phyloP scores from a whole-genome alignment of 257 asterid genomes.

The Echites panduratus region DNA sequence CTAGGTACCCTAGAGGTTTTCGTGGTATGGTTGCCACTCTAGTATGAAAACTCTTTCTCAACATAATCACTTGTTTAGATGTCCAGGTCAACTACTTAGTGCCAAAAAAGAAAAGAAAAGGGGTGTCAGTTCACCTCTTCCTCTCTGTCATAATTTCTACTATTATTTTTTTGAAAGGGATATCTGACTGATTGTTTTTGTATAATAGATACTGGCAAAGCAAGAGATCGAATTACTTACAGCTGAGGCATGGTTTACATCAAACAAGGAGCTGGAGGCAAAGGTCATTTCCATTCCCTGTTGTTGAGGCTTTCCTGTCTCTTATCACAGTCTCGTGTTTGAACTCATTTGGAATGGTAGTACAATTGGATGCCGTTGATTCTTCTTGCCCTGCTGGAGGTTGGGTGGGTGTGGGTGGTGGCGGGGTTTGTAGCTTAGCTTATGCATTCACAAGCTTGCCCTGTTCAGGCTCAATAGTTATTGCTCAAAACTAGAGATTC shows the following conservation, averaged over 20 bases:
- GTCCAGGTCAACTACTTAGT: not conserved
- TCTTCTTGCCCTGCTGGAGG: too few relatives aligned
- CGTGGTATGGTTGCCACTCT: not conserved
- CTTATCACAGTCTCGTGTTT: not conserved
- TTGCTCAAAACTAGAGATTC: not conserved
- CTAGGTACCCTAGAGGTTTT: not conserved
- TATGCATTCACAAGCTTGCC: not conserved
- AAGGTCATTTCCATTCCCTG: conserved; percentile 40
- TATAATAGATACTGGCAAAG: conserved; percentile 54
- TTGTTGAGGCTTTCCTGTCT: not conserved
- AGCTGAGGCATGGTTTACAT: conserved; percentile 81
- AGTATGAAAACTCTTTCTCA: not conserved
- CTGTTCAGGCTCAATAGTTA: not conserved
- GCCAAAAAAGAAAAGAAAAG: too few relatives aligned
- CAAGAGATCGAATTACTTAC: conserved; percentile 72
- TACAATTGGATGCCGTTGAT: not conserved
- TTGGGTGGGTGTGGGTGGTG: too few relatives aligned
- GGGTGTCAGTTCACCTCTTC: not conserved
- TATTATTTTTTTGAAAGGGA: not conserved
- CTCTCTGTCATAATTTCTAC: too few relatives aligned
- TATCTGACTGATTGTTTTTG: conserved; percentile 11
- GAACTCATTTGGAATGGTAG: not conserved
- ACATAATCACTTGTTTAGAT: not conserved
- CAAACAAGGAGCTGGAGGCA: conserved; percentile 50
- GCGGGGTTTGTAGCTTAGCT: too few relatives aligned